Conservation (phyloP, 805 yeast species). For the Lachancea meyersii region DNA sequence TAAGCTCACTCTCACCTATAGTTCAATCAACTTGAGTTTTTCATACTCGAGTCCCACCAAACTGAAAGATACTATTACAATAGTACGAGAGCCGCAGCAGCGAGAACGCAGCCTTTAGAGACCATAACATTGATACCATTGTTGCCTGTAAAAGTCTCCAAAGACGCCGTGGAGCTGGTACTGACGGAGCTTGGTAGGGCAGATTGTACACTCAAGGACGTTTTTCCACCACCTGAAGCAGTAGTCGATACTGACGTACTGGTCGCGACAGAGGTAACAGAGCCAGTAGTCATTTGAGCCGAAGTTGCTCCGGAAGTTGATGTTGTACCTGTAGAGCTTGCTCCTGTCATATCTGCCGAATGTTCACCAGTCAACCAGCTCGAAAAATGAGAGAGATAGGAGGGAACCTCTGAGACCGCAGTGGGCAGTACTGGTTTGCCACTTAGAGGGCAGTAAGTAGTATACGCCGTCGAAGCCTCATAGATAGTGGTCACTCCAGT, state of each 20-base stretch:
- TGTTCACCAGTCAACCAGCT: not conserved
- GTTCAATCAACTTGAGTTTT: too few relatives aligned
- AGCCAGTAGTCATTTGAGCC: too few relatives aligned
- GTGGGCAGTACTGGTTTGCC: constrained; percentile 6
- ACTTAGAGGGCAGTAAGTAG: constrained; percentile 6
- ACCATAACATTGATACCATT: not conserved
- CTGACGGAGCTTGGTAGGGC: not conserved
- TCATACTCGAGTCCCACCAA: not conserved
- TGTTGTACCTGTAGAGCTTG: too few relatives aligned
- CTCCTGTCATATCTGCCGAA: too few relatives aligned
- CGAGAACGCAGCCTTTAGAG: constrained; percentile 48
- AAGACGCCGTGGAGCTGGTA: not conserved
- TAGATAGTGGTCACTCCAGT: constrained; percentile 11
- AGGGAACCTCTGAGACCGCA: not conserved
- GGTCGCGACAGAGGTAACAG: too few relatives aligned
- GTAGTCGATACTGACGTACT: not conserved
- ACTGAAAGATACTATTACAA: constrained; percentile 15
- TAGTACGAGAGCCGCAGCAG: constrained; percentile 25
- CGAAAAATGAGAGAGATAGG: not conserved
- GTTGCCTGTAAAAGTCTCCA: not conserved
- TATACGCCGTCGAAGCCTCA: constrained; percentile 4
- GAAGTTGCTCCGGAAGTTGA: too few relatives aligned
- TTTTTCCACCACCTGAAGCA: not conserved
- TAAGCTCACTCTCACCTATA: too few relatives aligned
- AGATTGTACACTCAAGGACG: not conserved